Conservation (phyloP, 192 early-diverging fungal species). For the Coemansia aciculifera region DNA sequence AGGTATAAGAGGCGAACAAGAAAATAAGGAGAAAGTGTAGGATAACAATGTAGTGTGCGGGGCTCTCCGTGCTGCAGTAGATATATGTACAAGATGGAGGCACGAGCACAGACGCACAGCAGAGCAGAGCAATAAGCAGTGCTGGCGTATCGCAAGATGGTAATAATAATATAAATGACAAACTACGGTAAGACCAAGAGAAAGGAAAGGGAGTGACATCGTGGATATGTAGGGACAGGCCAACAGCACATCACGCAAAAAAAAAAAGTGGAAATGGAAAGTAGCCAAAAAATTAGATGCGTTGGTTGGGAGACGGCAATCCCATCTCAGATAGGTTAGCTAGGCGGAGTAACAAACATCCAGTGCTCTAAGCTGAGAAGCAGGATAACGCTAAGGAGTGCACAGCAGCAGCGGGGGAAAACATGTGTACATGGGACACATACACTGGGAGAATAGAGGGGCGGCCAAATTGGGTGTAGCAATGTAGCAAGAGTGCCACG, state of each 20-base stretch:
- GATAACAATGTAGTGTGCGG: neutral
- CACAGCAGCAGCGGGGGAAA: neutral
- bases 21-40: neutral
- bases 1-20: neutral
- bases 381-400: neutral
- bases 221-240: constrained; percentile 4
- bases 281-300: neutral
- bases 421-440: constrained; percentile 1
- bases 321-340: constrained; percentile 10
- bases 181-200: neutral
- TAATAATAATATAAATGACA: constrained; percentile 11
- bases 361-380: neutral
- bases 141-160: neutral
- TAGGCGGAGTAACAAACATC: constrained; percentile 10
- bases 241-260: neutral
- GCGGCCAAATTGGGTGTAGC: neutral
- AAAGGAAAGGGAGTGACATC: constrained; percentile 5
- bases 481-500: constrained; percentile 4
- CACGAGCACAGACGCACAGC: constrained; percentile 2
- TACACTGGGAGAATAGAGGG: neutral
- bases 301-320: constrained; percentile 2
- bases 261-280: neutral
- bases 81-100: constrained; percentile 8
- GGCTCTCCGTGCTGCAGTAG: neutral
- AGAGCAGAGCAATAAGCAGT: neutral